Conservation (phyloP, 306 rosid species). For the Vachellia collinsii region DNA sequence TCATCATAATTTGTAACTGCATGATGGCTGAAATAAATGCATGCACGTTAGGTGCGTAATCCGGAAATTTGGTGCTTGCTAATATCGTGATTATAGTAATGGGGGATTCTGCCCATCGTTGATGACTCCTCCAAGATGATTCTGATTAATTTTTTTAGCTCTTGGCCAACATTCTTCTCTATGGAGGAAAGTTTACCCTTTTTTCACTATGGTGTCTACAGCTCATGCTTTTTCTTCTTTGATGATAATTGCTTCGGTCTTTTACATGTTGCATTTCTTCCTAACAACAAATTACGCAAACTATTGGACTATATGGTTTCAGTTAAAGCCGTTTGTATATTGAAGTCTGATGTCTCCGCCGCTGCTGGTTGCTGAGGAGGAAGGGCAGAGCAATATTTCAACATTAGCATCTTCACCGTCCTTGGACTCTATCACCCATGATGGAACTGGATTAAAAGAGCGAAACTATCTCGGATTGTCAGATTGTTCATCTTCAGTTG, state of each 20-base stretch:
- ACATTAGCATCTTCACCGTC: constrained; percentile 54
- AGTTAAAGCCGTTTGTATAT: constrained; percentile 30
- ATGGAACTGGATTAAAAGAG: constrained; percentile 70
- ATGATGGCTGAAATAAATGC: not conserved
- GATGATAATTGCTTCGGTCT: constrained; percentile 2
- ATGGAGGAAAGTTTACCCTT: not conserved
- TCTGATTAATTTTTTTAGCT: not conserved
- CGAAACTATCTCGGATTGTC: constrained; percentile 86
- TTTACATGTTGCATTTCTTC: not conserved
- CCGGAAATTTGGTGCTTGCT: not conserved
- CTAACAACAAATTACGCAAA: constrained; percentile 1
- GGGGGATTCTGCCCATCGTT: not conserved
- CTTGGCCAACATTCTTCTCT: not conserved
- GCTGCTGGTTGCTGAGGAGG: constrained; percentile 69
- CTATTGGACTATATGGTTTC: constrained; percentile 25
- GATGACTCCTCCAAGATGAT: no score
- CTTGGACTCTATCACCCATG: constrained; percentile 62
- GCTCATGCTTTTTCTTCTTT: not conserved
- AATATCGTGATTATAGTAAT: constrained; percentile 23
- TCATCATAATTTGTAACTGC: not conserved
- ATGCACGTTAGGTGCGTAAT: not conserved
- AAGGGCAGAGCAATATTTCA: constrained; percentile 59
- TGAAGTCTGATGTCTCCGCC: constrained; percentile 74
- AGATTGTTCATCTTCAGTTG: constrained; percentile 94
- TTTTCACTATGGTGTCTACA: not conserved